phyloP scores from a whole-genome alignment of 225 moss, liverwort and hornwort genomes.

The Rhytidiadelphus loreus region DNA sequence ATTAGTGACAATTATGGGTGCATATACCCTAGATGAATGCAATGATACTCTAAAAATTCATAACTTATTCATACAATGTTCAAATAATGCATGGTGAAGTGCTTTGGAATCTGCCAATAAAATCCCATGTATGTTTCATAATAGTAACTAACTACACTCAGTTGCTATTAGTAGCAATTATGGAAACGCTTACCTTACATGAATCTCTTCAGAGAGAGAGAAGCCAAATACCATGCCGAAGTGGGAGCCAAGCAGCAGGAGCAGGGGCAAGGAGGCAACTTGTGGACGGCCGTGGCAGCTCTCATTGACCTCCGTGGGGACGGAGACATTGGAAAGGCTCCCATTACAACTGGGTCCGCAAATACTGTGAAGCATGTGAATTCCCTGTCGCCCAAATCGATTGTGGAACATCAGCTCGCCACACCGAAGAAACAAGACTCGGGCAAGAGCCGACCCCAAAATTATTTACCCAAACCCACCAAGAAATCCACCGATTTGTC shows the following conservation, averaged over 20 bases:
- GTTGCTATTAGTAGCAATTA: too few species aligned
- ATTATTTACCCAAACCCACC: not conserved
- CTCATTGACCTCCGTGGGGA: not conserved
- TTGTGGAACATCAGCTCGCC: not conserved
- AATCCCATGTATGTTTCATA: not conserved
- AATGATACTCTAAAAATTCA: not conserved
- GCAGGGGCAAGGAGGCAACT: not conserved
- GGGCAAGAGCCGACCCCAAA: not conserved
- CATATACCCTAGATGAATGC: too few species aligned
- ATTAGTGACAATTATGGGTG: too few species aligned
- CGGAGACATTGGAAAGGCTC: not conserved
- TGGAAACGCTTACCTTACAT: not conserved
- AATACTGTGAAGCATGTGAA: not conserved
- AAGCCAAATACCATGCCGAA: not conserved
- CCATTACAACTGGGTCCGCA: not conserved
- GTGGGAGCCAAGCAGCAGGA: not conserved
- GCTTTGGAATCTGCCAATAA: not conserved
- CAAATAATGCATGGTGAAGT: not conserved
- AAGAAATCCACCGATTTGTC: conserved; percentile 3
- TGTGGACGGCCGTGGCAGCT: not conserved
- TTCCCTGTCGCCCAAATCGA: not conserved
- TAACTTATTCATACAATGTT: not conserved
- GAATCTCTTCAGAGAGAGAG: not conserved
- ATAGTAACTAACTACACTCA: not conserved
- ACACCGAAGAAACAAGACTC: not conserved